Conservation (phyloP, 371 early-diverging fungal genomes). For the Smittium culicis region DNA sequence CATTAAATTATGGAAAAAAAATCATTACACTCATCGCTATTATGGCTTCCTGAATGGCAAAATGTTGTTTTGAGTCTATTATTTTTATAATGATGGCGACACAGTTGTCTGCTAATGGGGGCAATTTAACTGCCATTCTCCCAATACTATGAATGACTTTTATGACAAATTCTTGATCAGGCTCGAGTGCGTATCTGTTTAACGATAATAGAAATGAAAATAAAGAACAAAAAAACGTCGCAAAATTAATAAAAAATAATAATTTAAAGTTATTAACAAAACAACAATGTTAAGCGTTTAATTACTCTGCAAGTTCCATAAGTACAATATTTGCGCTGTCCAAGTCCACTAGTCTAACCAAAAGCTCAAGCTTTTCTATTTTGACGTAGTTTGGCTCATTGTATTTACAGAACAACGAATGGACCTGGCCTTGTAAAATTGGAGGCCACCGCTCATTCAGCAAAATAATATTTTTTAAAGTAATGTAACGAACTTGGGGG, state of each 20-base stretch:
- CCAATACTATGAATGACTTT: conserved; percentile 86
- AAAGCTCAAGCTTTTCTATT: conserved; percentile 87
- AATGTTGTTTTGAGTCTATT: conserved; percentile 78
- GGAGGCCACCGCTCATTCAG: conserved; percentile 86
- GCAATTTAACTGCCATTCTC: conserved; percentile 80
- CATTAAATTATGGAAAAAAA: not conserved
- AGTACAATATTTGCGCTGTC: conserved; percentile 80
- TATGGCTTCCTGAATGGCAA: conserved; percentile 87
- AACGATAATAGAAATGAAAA: not conserved
- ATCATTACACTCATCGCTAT: conserved; percentile 37
- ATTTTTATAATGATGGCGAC: conserved; percentile 70
- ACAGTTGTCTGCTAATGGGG: conserved; percentile 64
- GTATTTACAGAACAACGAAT: conserved; percentile 96
- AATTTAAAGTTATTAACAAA: too few relatives aligned
- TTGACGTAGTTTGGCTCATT: conserved; percentile 97
- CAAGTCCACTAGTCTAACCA: conserved; percentile 70
- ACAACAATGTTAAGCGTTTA: too few relatives aligned
- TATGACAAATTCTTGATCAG: conserved; percentile 91
- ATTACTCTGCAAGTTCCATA: conserved; percentile 69
- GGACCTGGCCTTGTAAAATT: conserved; percentile 73
- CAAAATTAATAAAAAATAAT: too few relatives aligned
- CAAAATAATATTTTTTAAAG: conserved; percentile 87
- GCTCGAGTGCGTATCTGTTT: conserved; percentile 62
- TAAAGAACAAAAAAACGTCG: too few relatives aligned
- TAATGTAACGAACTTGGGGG: conserved; percentile 94